These are phyloP conservation scores for Trichoderma asperellum DNA, from an alignment of 2,329 filamentous ascomycete genomes.

Conservation along the genomic window DNA sequence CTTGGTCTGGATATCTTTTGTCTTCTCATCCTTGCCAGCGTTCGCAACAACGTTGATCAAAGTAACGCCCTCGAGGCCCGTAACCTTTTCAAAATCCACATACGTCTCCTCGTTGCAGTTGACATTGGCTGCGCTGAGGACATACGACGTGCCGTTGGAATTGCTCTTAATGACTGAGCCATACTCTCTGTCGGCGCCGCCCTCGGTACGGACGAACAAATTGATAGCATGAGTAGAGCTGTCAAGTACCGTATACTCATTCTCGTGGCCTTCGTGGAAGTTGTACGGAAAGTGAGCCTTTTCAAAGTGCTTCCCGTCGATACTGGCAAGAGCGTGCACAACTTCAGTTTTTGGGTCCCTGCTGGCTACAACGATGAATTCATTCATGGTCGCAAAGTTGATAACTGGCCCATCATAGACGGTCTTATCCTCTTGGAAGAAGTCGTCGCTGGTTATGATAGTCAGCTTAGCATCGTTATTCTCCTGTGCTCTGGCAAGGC, in stretches of 20 bases:
- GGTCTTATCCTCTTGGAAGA: conserved; percentile 66
- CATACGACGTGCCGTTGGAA: conserved; percentile 95
- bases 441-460: conserved; percentile 78
- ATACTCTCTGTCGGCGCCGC: conserved; percentile 65
- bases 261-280: conserved; percentile 76
- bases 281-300: conserved; percentile 84
- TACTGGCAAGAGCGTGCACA: conserved; percentile 77
- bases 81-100: conserved; percentile 96
- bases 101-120: conserved; percentile 78
- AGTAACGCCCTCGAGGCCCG: conserved; percentile 86
- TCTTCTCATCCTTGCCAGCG: conserved; percentile 70
- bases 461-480: conserved; percentile 64
- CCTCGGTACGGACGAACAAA: conserved; percentile 84
- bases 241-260: conserved; percentile 89
- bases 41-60: conserved; percentile 87
- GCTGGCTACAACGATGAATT: conserved; percentile 90
- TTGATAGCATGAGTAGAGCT: conserved; percentile 95
- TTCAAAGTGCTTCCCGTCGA: conserved; percentile 83
- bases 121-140: conserved; percentile 78
- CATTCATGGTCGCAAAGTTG: conserved; percentile 91
- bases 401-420: conserved; percentile 64
- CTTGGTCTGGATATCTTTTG: conserved; percentile 83
- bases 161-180: conserved; percentile 97
- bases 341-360: conserved; percentile 69
- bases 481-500: conserved; percentile 60